A percentile compares a stretch with the other conserved stretches of the same genome.
Conservation (phyloP, 352 stramenopile genomes). For the Aphanomyces invadans region DNA sequence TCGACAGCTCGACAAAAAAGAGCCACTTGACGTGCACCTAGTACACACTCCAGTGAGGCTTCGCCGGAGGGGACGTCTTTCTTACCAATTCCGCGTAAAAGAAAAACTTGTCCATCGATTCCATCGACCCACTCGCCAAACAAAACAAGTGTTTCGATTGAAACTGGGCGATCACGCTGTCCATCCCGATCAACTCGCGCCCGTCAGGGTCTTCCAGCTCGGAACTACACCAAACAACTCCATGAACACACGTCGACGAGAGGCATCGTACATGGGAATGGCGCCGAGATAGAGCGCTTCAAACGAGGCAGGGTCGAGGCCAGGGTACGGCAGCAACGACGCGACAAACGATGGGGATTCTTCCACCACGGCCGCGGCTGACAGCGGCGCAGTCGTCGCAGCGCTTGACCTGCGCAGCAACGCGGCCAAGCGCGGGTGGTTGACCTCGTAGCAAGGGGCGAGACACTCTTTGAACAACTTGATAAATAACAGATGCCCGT, state of each 20-base stretch:
- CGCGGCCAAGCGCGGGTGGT: constrained; percentile 24
- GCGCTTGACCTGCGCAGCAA: constrained; percentile 1
- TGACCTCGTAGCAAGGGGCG: constrained; percentile 35
- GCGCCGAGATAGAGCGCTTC: constrained; percentile 29
- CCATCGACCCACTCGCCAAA: constrained; percentile 63
- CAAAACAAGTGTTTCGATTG: constrained; percentile 59
- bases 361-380: constrained; percentile 31
- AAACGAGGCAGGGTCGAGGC: constrained; percentile 11
- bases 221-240: not conserved
- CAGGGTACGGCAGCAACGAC: not conserved
- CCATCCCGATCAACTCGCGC: constrained; percentile 36
- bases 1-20: constrained; percentile 75
- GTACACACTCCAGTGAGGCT: not conserved
- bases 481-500: constrained; percentile 74
- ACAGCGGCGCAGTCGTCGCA: constrained; percentile 5
- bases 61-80: no score
- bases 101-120: constrained; percentile 79
- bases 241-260: not conserved
- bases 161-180: constrained; percentile 72
- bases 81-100: constrained; percentile 84
- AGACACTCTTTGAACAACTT: constrained; percentile 71
- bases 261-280: constrained; percentile 11
- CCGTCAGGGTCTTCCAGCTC: constrained; percentile 12
- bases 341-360: constrained; percentile 12
- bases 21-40: constrained; percentile 67